These are phyloP conservation scores for Solanum infundibuliforme DNA, from an alignment of 257 asterid genomes.

Conservation along the genomic window DNA sequence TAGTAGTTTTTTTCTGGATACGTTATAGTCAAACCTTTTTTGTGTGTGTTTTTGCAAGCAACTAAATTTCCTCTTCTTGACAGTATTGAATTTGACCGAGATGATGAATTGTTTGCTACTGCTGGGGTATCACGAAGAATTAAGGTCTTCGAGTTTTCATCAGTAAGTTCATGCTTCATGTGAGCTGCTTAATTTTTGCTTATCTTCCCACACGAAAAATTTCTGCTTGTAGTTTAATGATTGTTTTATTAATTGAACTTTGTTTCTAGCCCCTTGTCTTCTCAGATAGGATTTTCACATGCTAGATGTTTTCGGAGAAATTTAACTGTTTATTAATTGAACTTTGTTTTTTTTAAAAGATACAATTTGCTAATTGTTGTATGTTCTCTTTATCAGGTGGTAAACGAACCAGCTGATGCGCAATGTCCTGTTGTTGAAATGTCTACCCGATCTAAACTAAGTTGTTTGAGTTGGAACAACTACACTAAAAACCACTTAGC, in stretches of 20 bases:
- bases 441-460: conserved; percentile 71
- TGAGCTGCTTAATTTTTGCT: neutral
- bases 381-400: conserved; percentile 42
- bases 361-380: neutral
- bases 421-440: conserved; percentile 81
- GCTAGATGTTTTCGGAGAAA: neutral
- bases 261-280: neutral
- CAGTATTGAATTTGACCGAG: conserved; percentile 83
- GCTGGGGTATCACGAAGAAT: conserved; percentile 74
- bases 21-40: neutral
- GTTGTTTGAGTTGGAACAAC: conserved; percentile 91
- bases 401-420: conserved; percentile 56
- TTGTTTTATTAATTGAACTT: neutral
- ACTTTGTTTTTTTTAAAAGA: neutral
- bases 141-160: conserved; percentile 57
- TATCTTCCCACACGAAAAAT: neutral
- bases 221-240: neutral
- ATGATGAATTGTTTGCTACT: conserved; percentile 76
- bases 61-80: conserved; percentile 8
- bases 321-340: neutral
- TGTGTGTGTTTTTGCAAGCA: neutral
- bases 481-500: conserved; percentile 59
- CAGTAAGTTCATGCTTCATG: conserved; percentile 26
- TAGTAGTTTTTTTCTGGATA: neutral
- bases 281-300: neutral